phyloP scores from a whole-genome alignment of 2,329 filamentous ascomycete genomes.

The Alternaria infectoria region DNA sequence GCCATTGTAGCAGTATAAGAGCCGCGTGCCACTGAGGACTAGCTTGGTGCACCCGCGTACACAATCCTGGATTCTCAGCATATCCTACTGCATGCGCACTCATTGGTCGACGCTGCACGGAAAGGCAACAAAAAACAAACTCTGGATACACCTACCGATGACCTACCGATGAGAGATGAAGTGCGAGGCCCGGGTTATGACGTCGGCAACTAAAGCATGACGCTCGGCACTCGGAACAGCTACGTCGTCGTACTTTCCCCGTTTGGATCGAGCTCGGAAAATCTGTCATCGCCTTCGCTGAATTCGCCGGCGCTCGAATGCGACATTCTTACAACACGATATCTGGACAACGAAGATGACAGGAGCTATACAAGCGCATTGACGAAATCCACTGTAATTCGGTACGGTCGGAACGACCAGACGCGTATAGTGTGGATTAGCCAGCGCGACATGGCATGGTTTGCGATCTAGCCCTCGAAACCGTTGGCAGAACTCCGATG shows the following conservation, averaged over 20 bases:
- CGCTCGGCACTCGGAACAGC: conserved; percentile 9
- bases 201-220: neutral
- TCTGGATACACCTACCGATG: too few species aligned
- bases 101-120: neutral
- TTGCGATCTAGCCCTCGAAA: neutral
- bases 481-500: conserved; percentile 7
- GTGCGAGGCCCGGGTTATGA: neutral
- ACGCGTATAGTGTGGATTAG: neutral
- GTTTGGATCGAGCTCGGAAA: conserved; percentile 15
- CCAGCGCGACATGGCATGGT: neutral
- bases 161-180: neutral
- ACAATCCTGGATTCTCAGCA: neutral
- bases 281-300: neutral
- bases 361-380: neutral
- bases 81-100: neutral
- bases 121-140: too few species aligned
- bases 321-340: neutral
- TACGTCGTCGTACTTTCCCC: neutral
- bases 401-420: conserved; percentile 3
- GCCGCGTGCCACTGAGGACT: neutral
- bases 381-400: neutral
- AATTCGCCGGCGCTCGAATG: neutral
- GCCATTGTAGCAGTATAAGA: neutral
- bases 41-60: neutral
- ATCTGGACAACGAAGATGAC: neutral